These are phyloP conservation scores for Russula griseocarnosa DNA, from an alignment of 768 basidiomycete species.

Conservation along the genomic window DNA sequence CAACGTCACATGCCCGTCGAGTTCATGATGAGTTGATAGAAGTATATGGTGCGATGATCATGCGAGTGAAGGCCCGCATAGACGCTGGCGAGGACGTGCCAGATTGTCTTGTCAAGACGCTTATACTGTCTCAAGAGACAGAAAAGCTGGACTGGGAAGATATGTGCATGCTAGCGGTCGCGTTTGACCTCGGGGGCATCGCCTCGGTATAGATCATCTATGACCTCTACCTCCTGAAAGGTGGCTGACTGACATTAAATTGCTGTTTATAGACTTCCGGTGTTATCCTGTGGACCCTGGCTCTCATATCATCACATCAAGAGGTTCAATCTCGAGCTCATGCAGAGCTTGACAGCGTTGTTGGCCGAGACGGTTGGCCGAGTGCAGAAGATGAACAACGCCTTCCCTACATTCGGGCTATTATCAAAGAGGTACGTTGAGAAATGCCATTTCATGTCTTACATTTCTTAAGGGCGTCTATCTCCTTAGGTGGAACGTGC, in stretches of 20 bases:
- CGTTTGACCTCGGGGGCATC: constrained; percentile 38
- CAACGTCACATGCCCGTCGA: constrained; percentile 38
- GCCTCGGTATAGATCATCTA: constrained; percentile 30
- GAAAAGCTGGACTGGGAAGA: constrained; percentile 36
- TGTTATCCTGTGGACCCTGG: constrained; percentile 36
- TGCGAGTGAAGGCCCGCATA: constrained; percentile 32
- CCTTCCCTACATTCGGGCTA: constrained; percentile 32
- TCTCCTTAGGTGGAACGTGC: constrained; percentile 29
- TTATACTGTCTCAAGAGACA: constrained; percentile 32
- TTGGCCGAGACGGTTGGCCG: constrained; percentile 32
- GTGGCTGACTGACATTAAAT: not conserved
- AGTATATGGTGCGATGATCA: constrained; percentile 36
- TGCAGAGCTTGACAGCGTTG: constrained; percentile 32
- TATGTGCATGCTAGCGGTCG: constrained; percentile 36
- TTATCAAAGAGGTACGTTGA: constrained; percentile 32
- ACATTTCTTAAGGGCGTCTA: not conserved
- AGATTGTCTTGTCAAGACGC: constrained; percentile 37
- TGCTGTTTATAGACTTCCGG: constrained; percentile 33
- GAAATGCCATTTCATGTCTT: not conserved
- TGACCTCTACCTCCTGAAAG: not conserved
- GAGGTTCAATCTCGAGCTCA: constrained; percentile 33
- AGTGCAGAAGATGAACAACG: constrained; percentile 29
- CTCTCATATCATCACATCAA: constrained; percentile 30
- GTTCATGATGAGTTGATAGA: constrained; percentile 38
- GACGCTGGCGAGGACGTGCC: constrained; percentile 36